Base-by-base conservation (phyloP, 2,329 filamentous ascomycete genomes). In the Metarhizium humberi region DNA sequence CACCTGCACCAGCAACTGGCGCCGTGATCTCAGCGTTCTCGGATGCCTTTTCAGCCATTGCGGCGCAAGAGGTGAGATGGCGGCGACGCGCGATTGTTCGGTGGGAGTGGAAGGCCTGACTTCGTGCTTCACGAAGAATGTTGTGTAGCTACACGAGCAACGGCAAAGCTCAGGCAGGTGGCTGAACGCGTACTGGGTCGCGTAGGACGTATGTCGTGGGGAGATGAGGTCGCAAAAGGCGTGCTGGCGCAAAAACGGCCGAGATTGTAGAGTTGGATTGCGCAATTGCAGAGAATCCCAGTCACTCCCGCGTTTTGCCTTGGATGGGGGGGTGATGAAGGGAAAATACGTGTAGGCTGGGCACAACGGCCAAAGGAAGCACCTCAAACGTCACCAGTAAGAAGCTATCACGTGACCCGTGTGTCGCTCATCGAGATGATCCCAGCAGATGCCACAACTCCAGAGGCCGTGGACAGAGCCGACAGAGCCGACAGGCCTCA, bases 31-130 rank as follows among this genome's bases (percentile, higher is more conserved):
- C 69, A 55, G 66, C 59, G 64, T 71, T 71, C 62, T 73, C 69
- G 57, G 61, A 61, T 51, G 65, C 53, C 60, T 67, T 68, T 56
- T 75, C 72, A 54, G 72, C 69, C 72, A 75, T 75, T 62, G 63
- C 64, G 34, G 62, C 55, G 57, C 50, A 50, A 34, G 49, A 13
- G 46, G 30, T 25, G 5, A 36, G 54, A 54, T 54, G 55, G 55
- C 57, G 56, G 56, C 53, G 55, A 62, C 63, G 59, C 60, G 61
- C 64, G 56, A 34, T 13, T 50, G 42, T 40, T 30, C 45, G n/a
- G 16, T 20, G 36, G 20, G n/a, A 7, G 51, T 52, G 54, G 50
- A 51, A 57, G 47, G n/a, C 13, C 40, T 54, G 49, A 46, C 45
- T 8, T 54, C 50, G 43, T 50, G 49, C 13, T 50, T 50, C 13